These are phyloP conservation scores for Chamaecyparis obtusa DNA, from an alignment of 75 land plant species.

Conservation along the genomic window DNA sequence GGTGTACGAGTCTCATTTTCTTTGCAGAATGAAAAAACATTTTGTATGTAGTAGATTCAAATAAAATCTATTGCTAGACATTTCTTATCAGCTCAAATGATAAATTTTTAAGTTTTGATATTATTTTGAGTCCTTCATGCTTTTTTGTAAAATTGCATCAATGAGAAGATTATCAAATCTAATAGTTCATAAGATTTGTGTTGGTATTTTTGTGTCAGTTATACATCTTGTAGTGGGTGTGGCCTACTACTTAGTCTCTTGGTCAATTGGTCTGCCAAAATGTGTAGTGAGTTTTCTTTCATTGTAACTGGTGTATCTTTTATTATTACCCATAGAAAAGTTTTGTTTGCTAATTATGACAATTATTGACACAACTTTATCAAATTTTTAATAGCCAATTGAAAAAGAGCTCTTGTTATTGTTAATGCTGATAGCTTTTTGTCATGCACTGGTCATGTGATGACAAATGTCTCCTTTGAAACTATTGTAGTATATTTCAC, in stretches of 20 bases:
- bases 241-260: constrained; percentile 72
- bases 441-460: no score
- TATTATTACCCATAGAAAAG: neutral
- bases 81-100: neutral
- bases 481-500: no score
- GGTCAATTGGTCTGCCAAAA: constrained; percentile 87
- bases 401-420: constrained; percentile 53
- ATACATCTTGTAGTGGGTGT: constrained; percentile 90
- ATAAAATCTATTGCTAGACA: neutral
- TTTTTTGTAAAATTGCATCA: neutral
- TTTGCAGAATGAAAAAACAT: neutral
- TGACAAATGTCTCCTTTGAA: no score
- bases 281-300: constrained; percentile 68
- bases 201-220: constrained; percentile 86
- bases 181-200: constrained; percentile 3
- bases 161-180: neutral
- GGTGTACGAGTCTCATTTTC: neutral
- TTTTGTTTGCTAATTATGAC: neutral
- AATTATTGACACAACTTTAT: neutral
- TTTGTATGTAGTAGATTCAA: neutral
- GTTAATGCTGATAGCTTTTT: no score
- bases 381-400: constrained; percentile 63
- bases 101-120: neutral
- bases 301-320: neutral
- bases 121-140: neutral